Conservation (phyloP, 768 basidiomycete genomes). For the Tulasnella sp. region DNA sequence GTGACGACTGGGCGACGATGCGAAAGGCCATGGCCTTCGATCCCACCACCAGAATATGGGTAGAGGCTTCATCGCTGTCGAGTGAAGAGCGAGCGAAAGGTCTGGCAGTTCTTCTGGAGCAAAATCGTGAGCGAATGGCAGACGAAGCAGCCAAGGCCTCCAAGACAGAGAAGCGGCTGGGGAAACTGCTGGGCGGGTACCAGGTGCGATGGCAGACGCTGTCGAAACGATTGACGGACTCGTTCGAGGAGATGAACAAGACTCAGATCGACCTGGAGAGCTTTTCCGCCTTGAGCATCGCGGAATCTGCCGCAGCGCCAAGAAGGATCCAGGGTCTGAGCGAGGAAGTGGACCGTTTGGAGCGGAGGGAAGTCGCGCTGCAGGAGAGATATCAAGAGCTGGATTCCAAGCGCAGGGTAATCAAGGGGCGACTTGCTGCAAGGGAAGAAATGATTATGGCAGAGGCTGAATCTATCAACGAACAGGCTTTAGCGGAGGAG, state of each 20-base stretch:
- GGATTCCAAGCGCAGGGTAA: slow-evolving; percentile 54
- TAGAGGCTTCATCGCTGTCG: slow-evolving; percentile 50
- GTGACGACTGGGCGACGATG: slow-evolving; percentile 48
- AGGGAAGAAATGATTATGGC: slow-evolving; percentile 83
- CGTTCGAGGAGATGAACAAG: slow-evolving; percentile 61
- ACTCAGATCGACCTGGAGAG: slow-evolving; percentile 64
- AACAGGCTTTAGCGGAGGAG: slow-evolving; percentile 16
- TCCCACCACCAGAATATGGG: slow-evolving; percentile 47
- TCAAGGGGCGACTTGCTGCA: slow-evolving; percentile 43
- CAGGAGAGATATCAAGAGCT: slow-evolving; percentile 83
- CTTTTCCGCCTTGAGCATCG: slow-evolving; percentile 58
- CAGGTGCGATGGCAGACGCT: slow-evolving; percentile 61
- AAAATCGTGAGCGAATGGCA: slow-evolving; percentile 59
- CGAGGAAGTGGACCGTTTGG: slow-evolving; percentile 78
- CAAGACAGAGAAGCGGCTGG: slow-evolving; percentile 87
- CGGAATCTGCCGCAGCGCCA: slow-evolving; percentile 70
- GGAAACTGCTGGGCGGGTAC: slow-evolving; percentile 84
- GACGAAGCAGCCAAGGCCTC: slow-evolving; percentile 69
- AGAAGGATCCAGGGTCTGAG: slow-evolving; percentile 64
- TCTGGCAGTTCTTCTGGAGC: slow-evolving; percentile 48
- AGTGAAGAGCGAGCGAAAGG: slow-evolving; percentile 52
- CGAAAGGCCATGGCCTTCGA: slow-evolving; percentile 58
- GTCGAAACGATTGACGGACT: slow-evolving; percentile 48
- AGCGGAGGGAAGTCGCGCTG: slow-evolving; percentile 61
- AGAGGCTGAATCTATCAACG: slow-evolving; percentile 74